phyloP scores from a whole-genome alignment of 306 rosid genomes.

The Prunus mira region DNA sequence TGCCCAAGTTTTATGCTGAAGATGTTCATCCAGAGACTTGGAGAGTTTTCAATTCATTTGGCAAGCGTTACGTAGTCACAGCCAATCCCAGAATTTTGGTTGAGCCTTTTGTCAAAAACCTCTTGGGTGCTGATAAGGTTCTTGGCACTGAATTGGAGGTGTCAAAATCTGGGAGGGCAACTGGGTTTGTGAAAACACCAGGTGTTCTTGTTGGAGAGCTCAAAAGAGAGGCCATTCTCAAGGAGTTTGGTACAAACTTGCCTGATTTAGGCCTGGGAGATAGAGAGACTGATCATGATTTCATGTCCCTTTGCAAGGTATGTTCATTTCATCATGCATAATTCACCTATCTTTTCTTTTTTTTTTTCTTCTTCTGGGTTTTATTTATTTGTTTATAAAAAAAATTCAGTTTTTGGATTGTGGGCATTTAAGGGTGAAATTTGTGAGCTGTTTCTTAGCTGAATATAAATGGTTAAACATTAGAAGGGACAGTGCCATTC shows the following conservation, averaged over 20 bases:
- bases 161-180: constrained; percentile 56
- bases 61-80: constrained; percentile 64
- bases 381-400: not conserved
- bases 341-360: not conserved
- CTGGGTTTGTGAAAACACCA: constrained; percentile 76
- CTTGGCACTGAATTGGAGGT: constrained; percentile 67
- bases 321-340: not conserved
- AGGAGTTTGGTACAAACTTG: constrained; percentile 50
- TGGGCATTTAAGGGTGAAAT: not conserved
- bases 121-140: constrained; percentile 75
- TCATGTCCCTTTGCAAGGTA: constrained; percentile 97
- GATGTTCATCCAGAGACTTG: constrained; percentile 72
- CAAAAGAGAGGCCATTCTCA: constrained; percentile 56
- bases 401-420: not conserved
- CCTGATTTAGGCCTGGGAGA: constrained; percentile 94
- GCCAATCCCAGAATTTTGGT: constrained; percentile 84
- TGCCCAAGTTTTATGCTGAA: constrained; percentile 77
- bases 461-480: not conserved
- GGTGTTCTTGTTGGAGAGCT: constrained; percentile 75
- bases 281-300: constrained; percentile 69
- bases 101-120: constrained; percentile 66
- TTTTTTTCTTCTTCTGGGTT: not conserved
- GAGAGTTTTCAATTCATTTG: constrained; percentile 81
- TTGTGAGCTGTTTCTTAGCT: constrained; percentile 2
- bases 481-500: not conserved